Evolutionary conservation across 495 filamentous ascomycete genomes (phyloP), one percentile per base, ranked within the genome.

Genomic region (Hyaloscypha finlandica): DNA sequence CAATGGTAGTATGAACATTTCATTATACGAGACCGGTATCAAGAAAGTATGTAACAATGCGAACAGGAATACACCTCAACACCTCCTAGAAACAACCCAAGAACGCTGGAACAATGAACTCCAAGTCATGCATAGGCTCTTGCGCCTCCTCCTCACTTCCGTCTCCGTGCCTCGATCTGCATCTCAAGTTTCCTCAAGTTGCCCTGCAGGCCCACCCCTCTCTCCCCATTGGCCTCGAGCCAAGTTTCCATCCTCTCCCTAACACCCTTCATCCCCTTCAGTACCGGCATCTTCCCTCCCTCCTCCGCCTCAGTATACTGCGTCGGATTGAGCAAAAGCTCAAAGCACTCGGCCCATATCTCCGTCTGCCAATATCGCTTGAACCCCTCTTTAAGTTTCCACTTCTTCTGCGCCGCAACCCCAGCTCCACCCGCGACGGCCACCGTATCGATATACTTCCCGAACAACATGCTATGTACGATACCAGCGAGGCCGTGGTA

Each of bases 321-420:
- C 63, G 81, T 81, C 3, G 96, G 93, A 75, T 99, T 99, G 12
- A 99, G 78, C 65, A 98, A 75, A 56, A 98, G 70, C 71, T 95
- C 92, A 76, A 99, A 97, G 22, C 90, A 84, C 63, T 90, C 85
- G 1, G 64, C 78, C 95, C 96, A 98, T 60, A 99, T 84, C 62
- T 96, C 92, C 59, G 86, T 88, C 80, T 97, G 93, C 95, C 95
- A 98, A 75, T 97, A 97, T 29, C 95, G 76, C 78, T 98, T 98
- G 63, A 97, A 75, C 2, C 80, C 81, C 76, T 96, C 92, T 35
- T 86, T 84, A 62, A 97, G 88, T 45, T 81, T 83, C 71, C 90
- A 94, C 68, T 84, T 88, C 74, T 86, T 85, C 22, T 84, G 85
- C 16, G 80, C 82, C 0, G 78, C 81, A n/a, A 75, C 74, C 1